Conservation (phyloP, 257 asterid species). For the Gynochthodes officinalis region DNA sequence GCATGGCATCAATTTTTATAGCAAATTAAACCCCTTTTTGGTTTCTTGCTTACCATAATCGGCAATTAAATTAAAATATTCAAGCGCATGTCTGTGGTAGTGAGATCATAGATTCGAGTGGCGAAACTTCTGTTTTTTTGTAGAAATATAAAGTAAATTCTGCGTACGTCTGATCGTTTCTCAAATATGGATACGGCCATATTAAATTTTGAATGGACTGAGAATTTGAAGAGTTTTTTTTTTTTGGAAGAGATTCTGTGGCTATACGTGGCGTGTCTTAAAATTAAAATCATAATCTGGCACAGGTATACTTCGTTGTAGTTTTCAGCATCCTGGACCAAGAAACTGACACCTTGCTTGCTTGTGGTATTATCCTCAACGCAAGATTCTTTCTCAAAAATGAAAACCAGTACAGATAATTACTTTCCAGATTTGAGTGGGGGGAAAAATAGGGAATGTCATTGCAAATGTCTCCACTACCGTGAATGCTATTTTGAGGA, state of each 20-base stretch:
- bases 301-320: neutral
- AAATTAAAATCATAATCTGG: neutral
- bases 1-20: no score
- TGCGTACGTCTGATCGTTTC: no score
- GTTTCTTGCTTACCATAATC: no score
- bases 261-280: neutral
- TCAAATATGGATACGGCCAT: no score
- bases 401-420: neutral
- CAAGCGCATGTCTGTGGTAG: no score
- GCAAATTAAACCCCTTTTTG: no score
- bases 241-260: neutral
- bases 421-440: conserved; percentile 18
- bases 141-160: no score
- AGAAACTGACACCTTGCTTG: conserved; percentile 10
- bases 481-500: conserved; percentile 22
- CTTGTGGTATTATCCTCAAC: conserved; percentile 9
- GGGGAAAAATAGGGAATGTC: neutral
- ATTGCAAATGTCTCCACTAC: conserved; percentile 12
- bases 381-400: conserved; percentile 1
- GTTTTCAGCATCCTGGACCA: conserved; percentile 1
- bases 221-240: no score
- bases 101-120: no score
- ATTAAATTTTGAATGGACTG: no score
- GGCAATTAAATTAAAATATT: no score
- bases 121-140: no score